A percentile compares a stretch with the other conserved stretches of the same genome.
Conservation (phyloP, 495 filamentous ascomycete species). For the Geopyxis carbonaria region DNA sequence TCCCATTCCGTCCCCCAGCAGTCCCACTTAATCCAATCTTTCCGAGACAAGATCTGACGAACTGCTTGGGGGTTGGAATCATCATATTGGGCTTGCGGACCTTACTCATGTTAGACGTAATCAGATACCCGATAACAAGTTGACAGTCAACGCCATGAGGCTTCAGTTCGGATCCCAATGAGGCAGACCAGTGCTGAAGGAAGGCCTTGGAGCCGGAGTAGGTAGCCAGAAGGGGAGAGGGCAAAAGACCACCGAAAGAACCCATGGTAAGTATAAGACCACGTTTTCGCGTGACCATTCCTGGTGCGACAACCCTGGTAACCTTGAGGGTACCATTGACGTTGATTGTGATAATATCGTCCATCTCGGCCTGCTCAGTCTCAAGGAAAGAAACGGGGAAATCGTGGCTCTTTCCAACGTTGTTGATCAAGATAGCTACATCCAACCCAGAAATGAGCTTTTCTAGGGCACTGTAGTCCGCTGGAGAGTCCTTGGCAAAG, state of each 20-base stretch:
- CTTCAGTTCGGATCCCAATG: slow-evolving; percentile 68
- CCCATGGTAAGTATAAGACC: slow-evolving; percentile 96
- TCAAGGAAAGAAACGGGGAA: slow-evolving; percentile 79
- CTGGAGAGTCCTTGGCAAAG: slow-evolving; percentile 58
- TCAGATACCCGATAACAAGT: slow-evolving; percentile 74
- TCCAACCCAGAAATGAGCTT: slow-evolving; percentile 53
- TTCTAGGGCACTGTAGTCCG: slow-evolving; percentile 57
- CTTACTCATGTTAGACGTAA: slow-evolving; percentile 94
- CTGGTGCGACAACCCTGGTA: slow-evolving; percentile 68
- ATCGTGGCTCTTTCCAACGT: slow-evolving; percentile 83
- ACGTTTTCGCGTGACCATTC: slow-evolving; percentile 62
- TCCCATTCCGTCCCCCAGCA: slow-evolving; percentile 54
- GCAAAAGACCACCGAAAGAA: slow-evolving; percentile 76
- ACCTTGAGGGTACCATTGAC: slow-evolving; percentile 72
- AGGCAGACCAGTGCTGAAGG: slow-evolving; percentile 86
- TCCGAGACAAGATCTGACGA: slow-evolving; percentile 58
- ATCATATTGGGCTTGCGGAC: slow-evolving; percentile 55
- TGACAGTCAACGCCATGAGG: slow-evolving; percentile 66
- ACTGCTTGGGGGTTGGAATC: slow-evolving; percentile 65
- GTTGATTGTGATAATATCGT: slow-evolving; percentile 86
- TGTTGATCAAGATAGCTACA: slow-evolving; percentile 83
- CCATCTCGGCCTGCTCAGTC: slow-evolving; percentile 60
- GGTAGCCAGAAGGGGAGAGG: slow-evolving; percentile 83
- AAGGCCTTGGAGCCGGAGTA: slow-evolving; percentile 98
- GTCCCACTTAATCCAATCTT: slow-evolving; percentile 71